Evolutionary conservation across 1,284 basidiomycete species (phyloP).

Genomic region (Fomitopsis betulina): DNA sequence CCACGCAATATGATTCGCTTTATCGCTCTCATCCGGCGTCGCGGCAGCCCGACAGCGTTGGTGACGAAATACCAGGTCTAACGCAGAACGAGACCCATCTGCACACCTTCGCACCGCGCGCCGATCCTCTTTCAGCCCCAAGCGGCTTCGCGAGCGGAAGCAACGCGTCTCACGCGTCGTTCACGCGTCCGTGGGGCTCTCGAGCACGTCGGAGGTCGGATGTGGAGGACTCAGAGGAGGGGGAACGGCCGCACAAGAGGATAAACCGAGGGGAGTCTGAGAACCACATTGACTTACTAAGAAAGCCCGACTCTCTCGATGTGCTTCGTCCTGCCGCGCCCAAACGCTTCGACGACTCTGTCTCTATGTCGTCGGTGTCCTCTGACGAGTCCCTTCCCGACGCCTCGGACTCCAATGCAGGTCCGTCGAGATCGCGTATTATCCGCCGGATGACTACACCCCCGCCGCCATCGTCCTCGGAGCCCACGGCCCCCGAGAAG

Average conservation of each 20-base stretch:
- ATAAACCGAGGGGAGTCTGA: slow-evolving; percentile 44
- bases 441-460: slow-evolving; percentile 40
- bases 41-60: slow-evolving; percentile 31
- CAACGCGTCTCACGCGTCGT: slow-evolving; percentile 41
- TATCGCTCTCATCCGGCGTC: slow-evolving; percentile 34
- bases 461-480: slow-evolving; percentile 17
- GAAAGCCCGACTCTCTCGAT: slow-evolving; percentile 51
- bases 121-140: slow-evolving; percentile 56
- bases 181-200: slow-evolving; percentile 37
- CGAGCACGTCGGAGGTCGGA: slow-evolving; percentile 30
- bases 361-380: slow-evolving; percentile 39
- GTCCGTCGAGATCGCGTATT: slow-evolving; percentile 46
- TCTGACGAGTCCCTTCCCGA: slow-evolving; percentile 65
- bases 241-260: slow-evolving; percentile 67
- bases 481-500: slow-evolving; percentile 10
- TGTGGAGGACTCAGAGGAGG: slow-evolving; percentile 37
- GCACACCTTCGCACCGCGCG: slow-evolving; percentile 28
- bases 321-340: slow-evolving; percentile 48
- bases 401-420: slow-evolving; percentile 34
- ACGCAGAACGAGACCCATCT: slow-evolving; percentile 34
- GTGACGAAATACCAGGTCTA: slow-evolving; percentile 36
- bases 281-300: slow-evolving; percentile 37
- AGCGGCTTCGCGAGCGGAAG: slow-evolving; percentile 51
- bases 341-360: slow-evolving; percentile 35
- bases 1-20: slow-evolving; percentile 39